Conservation (phyloP, 2,329 filamentous ascomycete species). For the Pseudopyricularia cyperi region DNA sequence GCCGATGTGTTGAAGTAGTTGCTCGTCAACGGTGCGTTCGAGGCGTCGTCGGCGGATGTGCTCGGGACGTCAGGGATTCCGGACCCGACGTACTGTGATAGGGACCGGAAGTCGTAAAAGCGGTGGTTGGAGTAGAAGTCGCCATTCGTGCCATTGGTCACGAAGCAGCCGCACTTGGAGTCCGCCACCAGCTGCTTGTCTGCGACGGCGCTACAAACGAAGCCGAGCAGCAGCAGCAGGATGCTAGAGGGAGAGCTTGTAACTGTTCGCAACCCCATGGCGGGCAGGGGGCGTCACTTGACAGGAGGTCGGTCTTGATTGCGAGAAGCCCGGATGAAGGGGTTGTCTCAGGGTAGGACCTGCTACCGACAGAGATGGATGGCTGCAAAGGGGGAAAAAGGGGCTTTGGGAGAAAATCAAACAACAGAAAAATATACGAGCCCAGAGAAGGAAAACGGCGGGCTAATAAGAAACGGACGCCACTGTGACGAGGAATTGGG, state of each 20-base stretch:
- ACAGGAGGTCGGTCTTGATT: not conserved
- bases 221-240: not conserved
- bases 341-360: not conserved
- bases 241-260: not conserved
- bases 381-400: not conserved
- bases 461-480: not conserved
- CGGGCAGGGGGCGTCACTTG: not conserved
- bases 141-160: slow-evolving; percentile 29
- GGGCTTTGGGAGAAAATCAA: not conserved
- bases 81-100: slow-evolving; percentile 21
- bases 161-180: slow-evolving; percentile 30
- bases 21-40: slow-evolving; percentile 19
- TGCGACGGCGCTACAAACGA: not conserved
- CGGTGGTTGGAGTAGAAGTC: slow-evolving; percentile 29
- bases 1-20: slow-evolving; percentile 21
- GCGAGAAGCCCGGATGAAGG: not conserved
- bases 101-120: slow-evolving; percentile 37
- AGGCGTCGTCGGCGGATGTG: not conserved
- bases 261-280: not conserved
- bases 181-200: slow-evolving; percentile 8
- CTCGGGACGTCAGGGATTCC: slow-evolving; percentile 15
- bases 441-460: not conserved
- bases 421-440: not conserved
- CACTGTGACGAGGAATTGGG: not conserved
- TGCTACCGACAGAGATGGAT: not conserved